Base-by-base conservation (phyloP, 768 basidiomycete species). In the Dentipellis sp. region DNA sequence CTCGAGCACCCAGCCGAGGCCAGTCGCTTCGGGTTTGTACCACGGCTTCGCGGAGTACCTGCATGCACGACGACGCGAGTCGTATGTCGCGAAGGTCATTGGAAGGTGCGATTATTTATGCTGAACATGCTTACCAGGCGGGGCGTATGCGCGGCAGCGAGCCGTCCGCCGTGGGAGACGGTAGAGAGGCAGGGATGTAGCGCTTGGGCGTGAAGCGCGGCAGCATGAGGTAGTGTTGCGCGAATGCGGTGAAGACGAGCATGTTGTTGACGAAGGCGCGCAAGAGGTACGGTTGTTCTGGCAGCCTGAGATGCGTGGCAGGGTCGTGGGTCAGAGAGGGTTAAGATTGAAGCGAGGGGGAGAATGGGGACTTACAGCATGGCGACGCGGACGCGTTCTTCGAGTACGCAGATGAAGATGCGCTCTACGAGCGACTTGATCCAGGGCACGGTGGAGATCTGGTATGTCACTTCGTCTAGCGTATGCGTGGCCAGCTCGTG, bases 21-120 rank as follows among this genome's bases (percentile, higher is more conserved):
- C 57, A 12, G 11, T 53, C 21, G 22, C 34, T 55, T 71, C 63
- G 0, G 75, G 72, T 59, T 72, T 75, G 59, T 80, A 80, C 77
- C 78, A 79, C 19, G 78, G 78, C 52, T 64, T 65, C 17, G 62
- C 57, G 0, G 71, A 69, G 57, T 73, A 67, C 69, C 77, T 78
- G 47, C 10, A 16, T n/a, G 16, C 42, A 37, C 17, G 21, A 39
- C 36, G 29, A 16, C 23, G 35, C 19, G 19, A 42, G 35, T 50
- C 21, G 3, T 17, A 29, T 3, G 29, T 6, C 3, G 29, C 29
- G 29, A 3, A 29, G 29, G 6, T 29, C 29, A 29, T 29, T 3
- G 3, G 29, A 29, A 29, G 29, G 29, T 29, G 29, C 29, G 29
- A 6, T n/a, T n/a, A n/a, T n/a, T n/a, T n/a, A 29, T 29, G 6